Evolutionary conservation across 306 rosid species (phyloP).

Genomic region (Fragaria ananassa): DNA sequence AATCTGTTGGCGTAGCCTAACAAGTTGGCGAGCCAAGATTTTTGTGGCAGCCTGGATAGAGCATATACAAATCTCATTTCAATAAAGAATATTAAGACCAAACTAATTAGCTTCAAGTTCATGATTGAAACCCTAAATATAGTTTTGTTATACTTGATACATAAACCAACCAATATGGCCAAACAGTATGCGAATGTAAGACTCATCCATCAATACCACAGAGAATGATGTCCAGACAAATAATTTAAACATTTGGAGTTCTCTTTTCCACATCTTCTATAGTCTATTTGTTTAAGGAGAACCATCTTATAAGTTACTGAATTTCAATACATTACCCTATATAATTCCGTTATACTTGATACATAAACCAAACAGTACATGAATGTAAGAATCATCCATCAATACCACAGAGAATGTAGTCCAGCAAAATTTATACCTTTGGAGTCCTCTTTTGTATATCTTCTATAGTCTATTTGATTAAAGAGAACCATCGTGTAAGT

Average conservation of each 20-base stretch:
- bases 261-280: neutral
- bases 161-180: neutral
- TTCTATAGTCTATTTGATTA: neutral
- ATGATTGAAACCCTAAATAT: neutral
- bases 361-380: neutral
- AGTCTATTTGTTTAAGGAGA: neutral
- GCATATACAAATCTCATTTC: neutral
- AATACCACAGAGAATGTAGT: neutral
- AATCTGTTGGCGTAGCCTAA: conserved; percentile 92
- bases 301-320: neutral
- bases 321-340: neutral
- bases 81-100: neutral
- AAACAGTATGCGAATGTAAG: neutral
- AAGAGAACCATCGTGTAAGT: neutral
- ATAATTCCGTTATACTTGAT: neutral
- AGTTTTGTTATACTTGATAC: neutral
- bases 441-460: neutral
- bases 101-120: neutral
- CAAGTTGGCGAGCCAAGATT: conserved; percentile 95
- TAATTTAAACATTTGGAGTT: neutral
- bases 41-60: conserved; percentile 74
- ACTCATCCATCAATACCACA: neutral
- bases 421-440: neutral
- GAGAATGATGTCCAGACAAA: neutral
- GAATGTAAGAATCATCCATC: neutral